Base-by-base conservation (phyloP, 2,329 filamentous ascomycete genomes). In the Fusarium algeriense region DNA sequence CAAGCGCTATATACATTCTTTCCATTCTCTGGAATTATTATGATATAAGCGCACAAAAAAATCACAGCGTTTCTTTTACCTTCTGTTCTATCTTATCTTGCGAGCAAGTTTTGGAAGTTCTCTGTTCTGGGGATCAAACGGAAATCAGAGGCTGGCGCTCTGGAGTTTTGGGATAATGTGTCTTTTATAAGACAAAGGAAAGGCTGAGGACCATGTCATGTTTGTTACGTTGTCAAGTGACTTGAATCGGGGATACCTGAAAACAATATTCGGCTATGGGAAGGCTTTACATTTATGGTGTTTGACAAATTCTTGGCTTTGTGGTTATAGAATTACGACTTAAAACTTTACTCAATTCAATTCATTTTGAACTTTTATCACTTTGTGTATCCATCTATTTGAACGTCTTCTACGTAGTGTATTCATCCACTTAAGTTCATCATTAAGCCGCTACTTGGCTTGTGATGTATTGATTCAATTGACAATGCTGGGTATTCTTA, bases 121-220 rank as follows among this genome's bases (percentile, higher is more conserved):
- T 48, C 23, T 64, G 32, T 48, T 30, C 23, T 52, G 32, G n/a
- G 50, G 35, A 46, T 43, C 20, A 26, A 35, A 45, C 20, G 30
- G 50, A 28, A 58, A 41, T 26, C 15, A 20, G 23, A 28, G 30
- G 56, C 20, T 28, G 65, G 66, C 41, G 73, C 52, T 20, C 26
- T 14, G 73, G 73, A 59, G 73, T 75, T 41, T 41, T 41, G 23
- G 34, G 34, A 54, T 11, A 30, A 10, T 19, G 12, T n/a, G 20
- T 55, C 38, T 45, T 45, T 55, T 10, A 23, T 10, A 34, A 32
- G 28, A 46, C 10, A 4, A 40, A 15, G 20, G 28, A 6, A 40
- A 15, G 17, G 28, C 6, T 32, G 38, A 55, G 6, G 52, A 45
- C 23, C 37, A 20, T 20, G 26, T 12, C 20, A 26, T 41, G 14